Evolutionary conservation across 2,329 filamentous ascomycete genomes (phyloP).

Genomic region (Chaetomiaceae sp.): DNA sequence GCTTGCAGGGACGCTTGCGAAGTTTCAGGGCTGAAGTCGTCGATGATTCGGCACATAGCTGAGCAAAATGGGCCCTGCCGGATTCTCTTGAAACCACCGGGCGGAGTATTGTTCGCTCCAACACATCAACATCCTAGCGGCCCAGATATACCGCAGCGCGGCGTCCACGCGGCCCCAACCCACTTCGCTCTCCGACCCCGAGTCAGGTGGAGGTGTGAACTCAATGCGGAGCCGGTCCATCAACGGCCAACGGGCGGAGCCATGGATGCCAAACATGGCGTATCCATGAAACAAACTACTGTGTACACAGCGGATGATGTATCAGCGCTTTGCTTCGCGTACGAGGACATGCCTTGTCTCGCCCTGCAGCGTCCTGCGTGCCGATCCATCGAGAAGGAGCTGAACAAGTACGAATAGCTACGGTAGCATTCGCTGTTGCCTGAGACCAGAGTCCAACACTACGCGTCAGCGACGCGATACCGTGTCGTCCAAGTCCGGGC

Average conservation of each 20-base stretch:
- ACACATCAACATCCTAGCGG: background rate
- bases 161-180: background rate
- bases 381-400: background rate
- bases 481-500: too few species aligned
- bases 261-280: background rate
- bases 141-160: background rate
- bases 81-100: background rate
- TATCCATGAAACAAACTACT: background rate
- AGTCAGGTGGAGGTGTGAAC: constrained; percentile 2
- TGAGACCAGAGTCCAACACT: background rate
- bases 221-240: constrained; percentile 6
- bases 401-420: background rate
- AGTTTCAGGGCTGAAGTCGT: too few species aligned
- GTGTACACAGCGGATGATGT: background rate
- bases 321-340: too few species aligned
- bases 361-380: background rate
- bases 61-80: background rate
- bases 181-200: background rate
- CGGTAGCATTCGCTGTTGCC: constrained; percentile 7
- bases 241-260: constrained; percentile 4
- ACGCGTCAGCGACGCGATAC: constrained; percentile 9
- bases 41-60: too few species aligned
- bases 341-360: background rate
- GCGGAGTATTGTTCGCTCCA: background rate
- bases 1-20: too few species aligned